A percentile compares a stretch with the other conserved stretches of the same genome.
phyloP scores from a whole-genome alignment of 2,329 filamentous ascomycete genomes.

The Verruconis gallopava region DNA sequence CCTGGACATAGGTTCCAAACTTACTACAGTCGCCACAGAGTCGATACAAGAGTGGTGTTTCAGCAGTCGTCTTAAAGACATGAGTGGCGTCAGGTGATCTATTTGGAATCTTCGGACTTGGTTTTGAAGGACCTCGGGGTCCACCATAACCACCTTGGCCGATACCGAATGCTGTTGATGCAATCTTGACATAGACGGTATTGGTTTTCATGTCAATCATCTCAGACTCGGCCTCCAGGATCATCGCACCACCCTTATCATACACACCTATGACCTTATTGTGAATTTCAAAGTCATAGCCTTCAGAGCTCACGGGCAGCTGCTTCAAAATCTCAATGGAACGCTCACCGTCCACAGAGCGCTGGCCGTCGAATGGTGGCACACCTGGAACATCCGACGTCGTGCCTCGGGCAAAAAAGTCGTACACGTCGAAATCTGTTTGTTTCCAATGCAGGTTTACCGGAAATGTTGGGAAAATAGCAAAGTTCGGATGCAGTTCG shows the following conservation, averaged over 20 bases:
- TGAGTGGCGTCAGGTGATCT: constrained; percentile 27
- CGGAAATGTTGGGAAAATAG: constrained; percentile 35
- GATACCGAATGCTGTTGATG: constrained; percentile 30
- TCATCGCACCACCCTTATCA: constrained; percentile 31
- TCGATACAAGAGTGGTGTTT: constrained; percentile 30
- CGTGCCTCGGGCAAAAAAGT: constrained; percentile 27
- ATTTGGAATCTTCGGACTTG: constrained; percentile 20
- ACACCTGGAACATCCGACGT: constrained; percentile 25
- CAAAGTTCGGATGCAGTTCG: constrained; percentile 32
- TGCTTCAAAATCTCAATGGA: constrained; percentile 26
- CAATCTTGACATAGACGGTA: constrained; percentile 27
- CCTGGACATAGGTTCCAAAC: too few species aligned
- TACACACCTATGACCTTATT: constrained; percentile 32
- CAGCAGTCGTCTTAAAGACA: constrained; percentile 26
- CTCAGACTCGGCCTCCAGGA: constrained; percentile 29
- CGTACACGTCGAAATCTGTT: constrained; percentile 32
- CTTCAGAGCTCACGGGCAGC: constrained; percentile 25
- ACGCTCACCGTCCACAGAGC: constrained; percentile 31
- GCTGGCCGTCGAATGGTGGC: constrained; percentile 29
- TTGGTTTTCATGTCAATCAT: constrained; percentile 28
- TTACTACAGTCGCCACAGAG: constrained; percentile 38
- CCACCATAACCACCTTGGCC: constrained; percentile 35
- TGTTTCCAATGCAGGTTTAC: constrained; percentile 35
- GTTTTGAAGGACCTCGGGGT: constrained; percentile 27
- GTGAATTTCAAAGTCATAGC: constrained; percentile 27